Percentiles rank a stretch among this genome's conserved stretches.
These are phyloP conservation scores for Tylopilus rubrobrunneus DNA, from an alignment of 768 basidiomycete genomes.

Conservation along the genomic window DNA sequence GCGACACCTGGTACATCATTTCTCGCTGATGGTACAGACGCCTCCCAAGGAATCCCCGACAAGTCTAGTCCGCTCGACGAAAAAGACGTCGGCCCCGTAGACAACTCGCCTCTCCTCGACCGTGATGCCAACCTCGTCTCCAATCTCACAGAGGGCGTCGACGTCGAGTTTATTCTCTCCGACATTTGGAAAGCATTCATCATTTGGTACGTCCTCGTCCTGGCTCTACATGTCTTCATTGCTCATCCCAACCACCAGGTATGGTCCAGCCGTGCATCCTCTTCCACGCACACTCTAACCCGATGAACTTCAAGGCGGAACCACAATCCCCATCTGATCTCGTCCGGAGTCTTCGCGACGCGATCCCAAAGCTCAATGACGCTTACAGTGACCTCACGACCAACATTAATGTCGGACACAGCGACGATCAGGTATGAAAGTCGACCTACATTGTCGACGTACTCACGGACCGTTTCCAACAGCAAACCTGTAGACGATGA, in stretches of 20 bases:
- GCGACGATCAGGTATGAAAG: too few relatives aligned
- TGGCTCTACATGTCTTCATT: background rate
- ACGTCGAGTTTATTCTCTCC: slow-evolving; percentile 74
- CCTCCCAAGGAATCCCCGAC: slow-evolving; percentile 63
- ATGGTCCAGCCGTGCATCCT: slow-evolving; percentile 53
- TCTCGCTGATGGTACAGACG: slow-evolving; percentile 69
- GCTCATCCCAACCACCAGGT: slow-evolving; percentile 44
- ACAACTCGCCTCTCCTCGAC: slow-evolving; percentile 40
- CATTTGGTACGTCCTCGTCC: slow-evolving; percentile 43
- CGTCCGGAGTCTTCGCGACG: too few relatives aligned
- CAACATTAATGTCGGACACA: too few relatives aligned
- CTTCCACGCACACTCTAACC: slow-evolving; percentile 36
- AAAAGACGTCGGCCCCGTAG: slow-evolving; percentile 65
- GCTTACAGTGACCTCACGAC: too few relatives aligned
- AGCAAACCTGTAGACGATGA: slow-evolving; percentile 11
- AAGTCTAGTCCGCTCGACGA: slow-evolving; percentile 64
- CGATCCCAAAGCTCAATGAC: too few relatives aligned
- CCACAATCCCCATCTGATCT: too few relatives aligned
- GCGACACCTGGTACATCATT: slow-evolving; percentile 79
- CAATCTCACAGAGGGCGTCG: slow-evolving; percentile 53
- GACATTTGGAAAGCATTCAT: slow-evolving; percentile 66
- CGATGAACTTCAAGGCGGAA: too few relatives aligned
- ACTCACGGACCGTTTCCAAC: slow-evolving; percentile 3
- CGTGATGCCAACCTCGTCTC: slow-evolving; percentile 36
- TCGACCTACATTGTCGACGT: background rate